Base-by-base conservation (phyloP, 148 eudicot species). In the Vaccinium corymbosum region DNA sequence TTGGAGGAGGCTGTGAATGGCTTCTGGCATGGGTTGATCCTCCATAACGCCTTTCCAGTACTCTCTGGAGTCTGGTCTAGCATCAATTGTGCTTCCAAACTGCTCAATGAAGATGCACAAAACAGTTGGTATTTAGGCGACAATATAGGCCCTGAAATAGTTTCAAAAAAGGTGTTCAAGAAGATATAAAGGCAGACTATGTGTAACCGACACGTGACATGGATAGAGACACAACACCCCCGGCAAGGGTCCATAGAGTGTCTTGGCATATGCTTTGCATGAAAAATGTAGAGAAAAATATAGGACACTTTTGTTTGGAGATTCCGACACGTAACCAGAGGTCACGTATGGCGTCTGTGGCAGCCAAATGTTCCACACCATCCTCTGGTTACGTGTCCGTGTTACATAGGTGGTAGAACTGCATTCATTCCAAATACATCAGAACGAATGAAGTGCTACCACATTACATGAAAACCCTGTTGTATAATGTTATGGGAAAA, bases 381-480 rank as follows among this genome's bases (percentile, higher is more conserved):
- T 42, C 46, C 46, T 42, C 46, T 4, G 46, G 46, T 42, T 42
- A 42, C 38, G 3, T 35, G 38, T 35, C 3, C 46, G 46, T 42
- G 46, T 4, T 42, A 42, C 46, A 4, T 42, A 42, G 46, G 46
- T 42, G 46, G 6, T n/a, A 49, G 9, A 42, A 35, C 56, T 16
- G 84, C 78, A 14, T 68, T 87, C 25, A 78, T 81, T 25, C 62
- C 77, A 25, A 86, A 79, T 48, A 72, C 19, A 3, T 38, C 35
- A 29, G 1, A 27, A 15, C 6, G 72, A 66, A 66, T 27, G 72
- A 32, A 66, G 27, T 66, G 35, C 35, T 35, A 35, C 38, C 35
- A 66, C 72, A 66, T 66, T 66, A 25, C 16, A 11, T 12, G 4
- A 6, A 6, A 27, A 68, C 73, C 4, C 73, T 29, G 0, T 2